phyloP scores from a whole-genome alignment of 129 eudicot genomes.

The Chrysanthemum makinoi region DNA sequence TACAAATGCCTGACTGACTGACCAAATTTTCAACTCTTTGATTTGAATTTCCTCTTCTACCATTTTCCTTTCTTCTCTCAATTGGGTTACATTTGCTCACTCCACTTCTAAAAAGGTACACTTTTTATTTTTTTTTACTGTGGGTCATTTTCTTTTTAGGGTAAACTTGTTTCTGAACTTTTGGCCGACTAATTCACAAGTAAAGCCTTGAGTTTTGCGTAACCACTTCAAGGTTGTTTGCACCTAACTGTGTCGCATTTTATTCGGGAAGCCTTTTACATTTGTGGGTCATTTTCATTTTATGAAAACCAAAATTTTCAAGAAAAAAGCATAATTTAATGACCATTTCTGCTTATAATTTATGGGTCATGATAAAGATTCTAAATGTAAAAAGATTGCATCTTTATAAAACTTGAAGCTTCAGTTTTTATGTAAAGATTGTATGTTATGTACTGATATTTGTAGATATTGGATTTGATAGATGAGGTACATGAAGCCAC shows the following conservation, averaged over 20 bases:
- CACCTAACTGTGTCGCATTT: too few species aligned
- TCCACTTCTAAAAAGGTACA: not conserved
- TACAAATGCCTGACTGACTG: constrained; percentile 16
- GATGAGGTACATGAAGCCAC: constrained; percentile 85
- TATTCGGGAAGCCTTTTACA: too few species aligned
- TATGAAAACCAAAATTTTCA: too few species aligned
- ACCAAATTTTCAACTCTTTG: not conserved
- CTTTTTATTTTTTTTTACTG: not conserved
- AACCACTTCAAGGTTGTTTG: too few species aligned
- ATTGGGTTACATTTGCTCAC: not conserved
- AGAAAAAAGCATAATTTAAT: too few species aligned
- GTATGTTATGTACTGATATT: constrained; percentile 5
- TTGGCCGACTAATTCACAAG: too few species aligned
- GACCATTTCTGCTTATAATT: not conserved
- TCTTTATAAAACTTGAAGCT: not conserved
- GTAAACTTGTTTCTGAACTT: too few species aligned
- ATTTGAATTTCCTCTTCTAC: constrained; percentile 9
- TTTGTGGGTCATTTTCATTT: too few species aligned
- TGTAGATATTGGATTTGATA: constrained; percentile 8
- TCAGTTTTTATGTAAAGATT: not conserved
- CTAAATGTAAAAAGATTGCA: not conserved
- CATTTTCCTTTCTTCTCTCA: not conserved
- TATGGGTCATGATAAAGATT: not conserved
- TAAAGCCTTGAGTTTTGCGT: not conserved
- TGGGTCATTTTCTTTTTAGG: too few species aligned